phyloP scores from a whole-genome alignment of 1,284 basidiomycete species.

The Gymnopus androsaceus region DNA sequence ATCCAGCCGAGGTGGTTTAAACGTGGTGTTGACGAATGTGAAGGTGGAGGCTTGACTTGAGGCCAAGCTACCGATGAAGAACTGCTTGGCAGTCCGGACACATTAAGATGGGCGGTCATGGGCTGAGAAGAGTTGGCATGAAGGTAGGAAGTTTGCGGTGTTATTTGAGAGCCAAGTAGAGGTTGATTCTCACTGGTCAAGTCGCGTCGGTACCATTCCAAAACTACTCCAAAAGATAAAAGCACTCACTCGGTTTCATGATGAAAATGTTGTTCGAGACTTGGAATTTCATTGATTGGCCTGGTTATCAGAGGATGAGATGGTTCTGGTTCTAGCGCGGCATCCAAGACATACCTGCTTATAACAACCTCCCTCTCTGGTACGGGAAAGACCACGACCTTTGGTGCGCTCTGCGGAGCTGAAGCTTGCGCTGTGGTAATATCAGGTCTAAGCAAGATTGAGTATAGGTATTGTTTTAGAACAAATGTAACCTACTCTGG shows the following conservation, averaged over 20 bases:
- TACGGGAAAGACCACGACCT: constrained; percentile 14
- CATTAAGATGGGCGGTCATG: background rate
- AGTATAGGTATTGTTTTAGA: constrained; percentile 11
- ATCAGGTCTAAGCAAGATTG: constrained; percentile 1
- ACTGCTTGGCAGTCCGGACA: background rate
- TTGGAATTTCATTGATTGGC: background rate
- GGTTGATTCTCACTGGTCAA: constrained; percentile 15
- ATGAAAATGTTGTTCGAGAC: background rate
- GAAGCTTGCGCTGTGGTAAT: background rate
- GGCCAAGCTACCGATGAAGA: constrained; percentile 7
- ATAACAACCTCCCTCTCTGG: constrained; percentile 5
- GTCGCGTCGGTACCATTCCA: background rate
- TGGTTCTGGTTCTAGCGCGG: no score
- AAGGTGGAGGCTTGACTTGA: background rate
- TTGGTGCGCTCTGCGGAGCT: background rate
- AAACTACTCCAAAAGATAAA: background rate
- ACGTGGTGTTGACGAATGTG: constrained; percentile 21
- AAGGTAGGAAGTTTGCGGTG: background rate
- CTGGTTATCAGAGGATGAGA: background rate
- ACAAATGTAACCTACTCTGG: constrained; percentile 6
- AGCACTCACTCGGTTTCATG: constrained; percentile 13
- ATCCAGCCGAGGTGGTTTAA: constrained; percentile 55
- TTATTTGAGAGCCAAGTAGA: constrained; percentile 6
- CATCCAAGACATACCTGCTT: background rate
- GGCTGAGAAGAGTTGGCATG: background rate